Evolutionary conservation across 768 basidiomycete genomes (phyloP).

Genomic region (Psilocybe cubensis): DNA sequence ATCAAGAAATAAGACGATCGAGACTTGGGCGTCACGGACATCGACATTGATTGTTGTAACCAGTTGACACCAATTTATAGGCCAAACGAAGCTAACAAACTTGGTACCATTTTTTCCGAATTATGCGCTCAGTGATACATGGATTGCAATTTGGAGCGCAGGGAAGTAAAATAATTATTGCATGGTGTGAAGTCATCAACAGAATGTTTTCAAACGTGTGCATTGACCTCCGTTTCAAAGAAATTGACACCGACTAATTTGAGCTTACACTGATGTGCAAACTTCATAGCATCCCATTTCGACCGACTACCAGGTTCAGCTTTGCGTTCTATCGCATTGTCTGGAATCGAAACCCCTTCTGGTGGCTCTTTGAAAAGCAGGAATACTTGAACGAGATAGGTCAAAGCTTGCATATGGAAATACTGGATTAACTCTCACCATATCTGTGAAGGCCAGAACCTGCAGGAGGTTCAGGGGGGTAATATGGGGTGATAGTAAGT

Average conservation of each 20-base stretch:
- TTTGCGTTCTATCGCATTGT: slow-evolving; percentile 48
- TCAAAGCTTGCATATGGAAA: neutral
- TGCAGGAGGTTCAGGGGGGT: slow-evolving; percentile 57
- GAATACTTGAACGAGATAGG: slow-evolving; percentile 42
- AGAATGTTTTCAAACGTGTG: neutral
- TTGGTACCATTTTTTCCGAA: too few relatives aligned
- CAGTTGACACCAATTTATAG: too few relatives aligned
- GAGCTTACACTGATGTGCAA: slow-evolving; percentile 54
- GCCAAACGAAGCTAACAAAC: too few relatives aligned
- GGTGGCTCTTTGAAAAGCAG: slow-evolving; percentile 64
- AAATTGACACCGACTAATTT: slow-evolving; percentile 64
- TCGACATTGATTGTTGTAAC: too few relatives aligned
- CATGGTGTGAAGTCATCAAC: neutral
- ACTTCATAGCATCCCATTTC: slow-evolving; percentile 58
- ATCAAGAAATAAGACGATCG: too few relatives aligned
- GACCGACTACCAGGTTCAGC: slow-evolving; percentile 46
- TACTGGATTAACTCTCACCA: slow-evolving; percentile 35
- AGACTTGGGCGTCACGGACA: too few relatives aligned
- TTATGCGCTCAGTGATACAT: too few relatives aligned
- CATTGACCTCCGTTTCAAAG: slow-evolving; percentile 41
- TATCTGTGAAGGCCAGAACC: slow-evolving; percentile 62
- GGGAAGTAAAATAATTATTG: neutral
- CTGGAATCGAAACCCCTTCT: slow-evolving; percentile 41
- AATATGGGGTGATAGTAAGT: slow-evolving; percentile 56
- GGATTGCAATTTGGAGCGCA: too few relatives aligned